A percentile compares a stretch with the other conserved stretches of the same genome.
Conservation (phyloP, 371 early-diverging fungal species). For the Smittium culicis region DNA sequence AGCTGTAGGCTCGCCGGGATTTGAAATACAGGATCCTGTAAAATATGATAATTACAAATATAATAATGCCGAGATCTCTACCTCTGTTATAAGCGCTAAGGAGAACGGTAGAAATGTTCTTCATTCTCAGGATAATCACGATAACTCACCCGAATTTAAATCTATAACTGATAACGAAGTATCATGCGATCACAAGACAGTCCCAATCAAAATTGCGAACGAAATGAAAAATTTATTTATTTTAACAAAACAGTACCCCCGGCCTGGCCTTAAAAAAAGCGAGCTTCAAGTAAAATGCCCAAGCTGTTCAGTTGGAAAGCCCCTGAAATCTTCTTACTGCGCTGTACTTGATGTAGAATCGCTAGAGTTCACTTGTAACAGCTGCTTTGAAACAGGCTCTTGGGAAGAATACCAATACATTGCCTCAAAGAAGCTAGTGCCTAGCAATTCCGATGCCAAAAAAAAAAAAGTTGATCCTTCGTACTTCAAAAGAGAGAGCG, state of each 20-base stretch:
- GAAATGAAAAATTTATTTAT: slow-evolving; percentile 12
- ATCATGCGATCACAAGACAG: neutral
- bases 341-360: slow-evolving; percentile 27
- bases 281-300: slow-evolving; percentile 33
- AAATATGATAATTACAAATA: neutral
- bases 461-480: neutral
- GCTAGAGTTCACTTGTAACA: slow-evolving; percentile 26
- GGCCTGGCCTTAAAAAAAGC: slow-evolving; percentile 31
- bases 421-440: slow-evolving; percentile 13
- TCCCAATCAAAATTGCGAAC: neutral
- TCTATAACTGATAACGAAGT: neutral
- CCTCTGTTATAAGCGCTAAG: neutral
- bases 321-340: slow-evolving; percentile 29
- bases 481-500: neutral
- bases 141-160: neutral
- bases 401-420: slow-evolving; percentile 30
- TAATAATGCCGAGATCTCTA: neutral
- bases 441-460: neutral
- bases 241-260: slow-evolving; percentile 21
- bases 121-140: neutral
- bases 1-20: neutral
- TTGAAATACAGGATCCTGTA: neutral
- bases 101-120: neutral
- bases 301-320: slow-evolving; percentile 29
- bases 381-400: slow-evolving; percentile 29